Base-by-base conservation (phyloP, 192 early-diverging fungal species). In the Chytriomyces sp. region DNA sequence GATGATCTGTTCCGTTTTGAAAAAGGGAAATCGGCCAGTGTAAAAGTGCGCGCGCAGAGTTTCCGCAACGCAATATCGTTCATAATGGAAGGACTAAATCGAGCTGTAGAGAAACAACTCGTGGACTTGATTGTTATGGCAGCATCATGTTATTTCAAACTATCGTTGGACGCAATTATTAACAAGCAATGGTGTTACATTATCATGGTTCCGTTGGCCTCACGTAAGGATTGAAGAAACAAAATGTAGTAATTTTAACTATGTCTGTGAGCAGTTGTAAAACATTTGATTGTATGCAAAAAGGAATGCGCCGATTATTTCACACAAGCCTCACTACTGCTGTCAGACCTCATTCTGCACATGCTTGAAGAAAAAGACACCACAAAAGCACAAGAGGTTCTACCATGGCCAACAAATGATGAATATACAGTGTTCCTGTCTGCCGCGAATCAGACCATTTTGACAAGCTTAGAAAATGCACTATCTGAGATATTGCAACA, bases 61-160 rank as follows among this genome's bases (percentile, higher is more conserved):
- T 70, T 70, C n/a, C n/a, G 68, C 39, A 70, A 58, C 38, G 68
- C 68, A 19, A 31, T 70, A 10, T 70, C 55, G 2, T 70, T 59
- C 54, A 70, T 59, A 70, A 40, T 70, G 36, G 68, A 70, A 37
- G 68, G 68, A 5, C 59, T 70, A 14, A 70, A 41, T 4, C 32
- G 53, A 12, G 68, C 68, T 34, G 33, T 70, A 17, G 6, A 8
- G 10, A 70, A 59, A 28, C 34, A 70, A 14, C 28, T 70, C 14
- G 17, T 59, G 12, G 56, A 70, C 19, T 39, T 70, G 10, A 3
- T 70, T 6, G 5, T 70, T 39, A 44, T 59, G 49, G 68, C 55
- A 31, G 54, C 39, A 5, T 59, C 38, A 6, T 59, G 68, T 59
- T 70, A 59, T 59, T 59, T 57, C n/a, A 25, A 57, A 40, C 55